A percentile compares a stretch with the other conserved stretches of the same genome.
Conservation (phyloP, 2,329 filamentous ascomycete genomes). For the Epichloe brachyelytri region DNA sequence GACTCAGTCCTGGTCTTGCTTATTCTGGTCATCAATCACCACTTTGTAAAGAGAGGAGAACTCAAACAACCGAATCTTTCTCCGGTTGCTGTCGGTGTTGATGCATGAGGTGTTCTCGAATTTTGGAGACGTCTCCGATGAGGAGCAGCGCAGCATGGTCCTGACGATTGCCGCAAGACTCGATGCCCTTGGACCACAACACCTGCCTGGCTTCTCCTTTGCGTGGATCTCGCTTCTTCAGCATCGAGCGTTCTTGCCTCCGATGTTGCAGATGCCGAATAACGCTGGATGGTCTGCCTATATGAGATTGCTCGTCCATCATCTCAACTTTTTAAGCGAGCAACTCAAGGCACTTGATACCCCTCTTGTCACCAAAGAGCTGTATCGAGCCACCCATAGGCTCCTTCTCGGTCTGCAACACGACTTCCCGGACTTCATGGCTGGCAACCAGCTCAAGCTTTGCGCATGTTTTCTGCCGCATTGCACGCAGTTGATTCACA, state of each 20-base stretch:
- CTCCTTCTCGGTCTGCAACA: conserved; percentile 78
- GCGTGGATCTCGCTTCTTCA: conserved; percentile 73
- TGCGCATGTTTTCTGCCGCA: conserved; percentile 71
- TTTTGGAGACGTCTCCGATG: conserved; percentile 43
- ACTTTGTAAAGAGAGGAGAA: conserved; percentile 70
- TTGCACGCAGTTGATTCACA: conserved; percentile 77
- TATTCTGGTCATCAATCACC: conserved; percentile 70
- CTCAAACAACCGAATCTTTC: conserved; percentile 83
- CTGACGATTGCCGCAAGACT: conserved; percentile 60
- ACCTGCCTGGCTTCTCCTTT: conserved; percentile 73
- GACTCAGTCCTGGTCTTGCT: conserved; percentile 68
- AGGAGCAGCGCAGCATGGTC: conserved; percentile 57
- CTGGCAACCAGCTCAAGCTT: conserved; percentile 72
- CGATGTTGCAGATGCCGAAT: conserved; percentile 55
- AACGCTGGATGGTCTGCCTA: conserved; percentile 65
- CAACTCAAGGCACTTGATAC: conserved; percentile 64
- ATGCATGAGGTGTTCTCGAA: conserved; percentile 59
- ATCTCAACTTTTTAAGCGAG: conserved; percentile 64
- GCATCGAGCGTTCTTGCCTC: conserved; percentile 74
- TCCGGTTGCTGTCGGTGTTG: conserved; percentile 73
- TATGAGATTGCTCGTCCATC: conserved; percentile 57
- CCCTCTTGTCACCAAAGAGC: conserved; percentile 58
- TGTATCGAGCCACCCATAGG: conserved; percentile 75
- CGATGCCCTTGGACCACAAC: conserved; percentile 58
- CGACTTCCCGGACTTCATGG: conserved; percentile 87